Conservation (phyloP, 2,329 filamentous ascomycete genomes). For the Calonectria honghensis region DNA sequence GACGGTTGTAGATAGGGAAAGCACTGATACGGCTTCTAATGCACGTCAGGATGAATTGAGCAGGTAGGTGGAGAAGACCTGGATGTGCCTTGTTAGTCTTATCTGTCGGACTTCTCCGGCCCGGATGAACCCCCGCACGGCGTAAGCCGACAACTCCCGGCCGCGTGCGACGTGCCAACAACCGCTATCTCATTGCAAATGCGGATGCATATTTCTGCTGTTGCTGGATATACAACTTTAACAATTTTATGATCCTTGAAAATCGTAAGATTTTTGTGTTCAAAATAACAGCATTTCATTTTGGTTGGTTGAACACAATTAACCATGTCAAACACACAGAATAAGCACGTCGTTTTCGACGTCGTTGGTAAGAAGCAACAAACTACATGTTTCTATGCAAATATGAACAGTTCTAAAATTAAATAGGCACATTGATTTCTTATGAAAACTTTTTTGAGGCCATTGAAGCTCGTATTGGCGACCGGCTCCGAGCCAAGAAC, state of each 20-base stretch:
- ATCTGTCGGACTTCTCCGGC: constrained; percentile 11
- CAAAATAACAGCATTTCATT: background rate
- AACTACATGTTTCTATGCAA: background rate
- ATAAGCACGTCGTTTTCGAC: constrained; percentile 33
- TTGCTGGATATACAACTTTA: no score
- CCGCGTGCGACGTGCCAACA: background rate
- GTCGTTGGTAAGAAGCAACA: constrained; percentile 19
- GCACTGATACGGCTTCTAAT: background rate
- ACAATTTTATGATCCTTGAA: background rate
- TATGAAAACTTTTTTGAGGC: constrained; percentile 21
- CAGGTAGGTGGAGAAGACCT: background rate
- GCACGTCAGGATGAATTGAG: background rate
- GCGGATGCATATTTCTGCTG: background rate
- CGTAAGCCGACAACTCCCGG: constrained; percentile 7
- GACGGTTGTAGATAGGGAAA: background rate
- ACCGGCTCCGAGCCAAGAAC: background rate
- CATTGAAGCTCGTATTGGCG: constrained; percentile 10
- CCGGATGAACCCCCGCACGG: background rate
- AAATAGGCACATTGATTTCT: constrained; percentile 16
- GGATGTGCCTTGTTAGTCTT: background rate
- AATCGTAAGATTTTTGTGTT: background rate
- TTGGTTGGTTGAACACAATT: background rate
- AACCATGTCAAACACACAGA: background rate
- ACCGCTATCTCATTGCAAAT: background rate
- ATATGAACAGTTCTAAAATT: background rate